Conservation (phyloP, 352 stramenopile species). For the Globisporangium paddicum region DNA sequence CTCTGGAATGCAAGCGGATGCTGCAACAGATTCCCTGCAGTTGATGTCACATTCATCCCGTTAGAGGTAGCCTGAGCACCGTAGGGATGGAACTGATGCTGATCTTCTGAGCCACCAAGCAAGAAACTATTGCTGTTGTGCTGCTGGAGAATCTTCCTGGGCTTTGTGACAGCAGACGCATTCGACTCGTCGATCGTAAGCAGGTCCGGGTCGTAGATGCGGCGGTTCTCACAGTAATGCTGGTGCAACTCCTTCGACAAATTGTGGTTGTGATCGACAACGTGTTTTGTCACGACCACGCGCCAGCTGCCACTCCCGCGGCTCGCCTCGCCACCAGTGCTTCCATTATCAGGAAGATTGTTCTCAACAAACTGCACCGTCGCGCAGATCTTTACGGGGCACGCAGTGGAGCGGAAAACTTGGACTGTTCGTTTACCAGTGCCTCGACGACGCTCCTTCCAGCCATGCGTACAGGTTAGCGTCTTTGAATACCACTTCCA, state of each 20-base stretch:
- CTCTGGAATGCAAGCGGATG: not conserved
- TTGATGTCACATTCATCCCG: not conserved
- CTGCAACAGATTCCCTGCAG: not conserved
- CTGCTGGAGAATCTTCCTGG: conserved; percentile 3
- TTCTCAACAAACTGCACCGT: conserved; percentile 53
- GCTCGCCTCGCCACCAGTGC: not conserved
- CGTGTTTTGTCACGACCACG: conserved; percentile 71
- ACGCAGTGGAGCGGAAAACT: conserved; percentile 57
- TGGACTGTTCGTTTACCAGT: conserved; percentile 61
- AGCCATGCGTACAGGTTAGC: conserved; percentile 75
- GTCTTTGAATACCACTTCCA: conserved; percentile 85
- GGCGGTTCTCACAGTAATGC: conserved; percentile 73
- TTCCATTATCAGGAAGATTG: not conserved
- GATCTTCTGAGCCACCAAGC: not conserved
- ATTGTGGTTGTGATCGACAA: conserved; percentile 79
- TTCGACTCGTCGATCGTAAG: conserved; percentile 52
- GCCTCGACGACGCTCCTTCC: conserved; percentile 69
- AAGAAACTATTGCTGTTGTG: not conserved
- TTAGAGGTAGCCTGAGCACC: not conserved
- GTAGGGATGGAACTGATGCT: not conserved
- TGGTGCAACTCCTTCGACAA: conserved; percentile 68
- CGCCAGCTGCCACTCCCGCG: conserved; percentile 30
- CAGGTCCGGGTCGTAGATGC: conserved; percentile 72
- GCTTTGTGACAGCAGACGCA: conserved; percentile 21
- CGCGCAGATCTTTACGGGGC: conserved; percentile 75